Evolutionary conservation across 1,139 yeast genomes (phyloP), one percentile per base, ranked within the genome.

Genomic region (Geotrichum reessii): DNA sequence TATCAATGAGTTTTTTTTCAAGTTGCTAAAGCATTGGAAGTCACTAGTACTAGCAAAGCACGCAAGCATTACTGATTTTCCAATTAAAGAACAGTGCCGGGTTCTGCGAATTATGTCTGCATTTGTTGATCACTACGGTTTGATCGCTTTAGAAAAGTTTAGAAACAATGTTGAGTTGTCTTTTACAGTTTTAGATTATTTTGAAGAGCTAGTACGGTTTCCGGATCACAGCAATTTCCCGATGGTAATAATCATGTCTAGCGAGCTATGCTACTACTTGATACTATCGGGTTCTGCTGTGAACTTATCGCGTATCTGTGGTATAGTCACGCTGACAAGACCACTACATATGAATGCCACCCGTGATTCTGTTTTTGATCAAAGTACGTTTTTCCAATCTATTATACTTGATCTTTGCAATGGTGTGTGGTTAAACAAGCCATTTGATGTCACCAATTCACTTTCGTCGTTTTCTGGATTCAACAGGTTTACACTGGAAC

Each of bases 301-400:
- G 0, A 64, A 80, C 1, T 67, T 80, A 3, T 79, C 86, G 2
- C 76, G 76, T 42, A 59, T 78, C 1, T 81, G 87, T 66, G 78
- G 76, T 2, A 82, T 79, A 66, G 68, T 85, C 22, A 73, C 81
- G 2, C 71, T 71, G 54, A 71, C 80, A 53, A 83, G 83, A 62
- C 52, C 60, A 1, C 64, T 74, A 12, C 59, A 73, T 9, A 62
- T 66, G 25, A 64, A 64, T 51, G 17, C 65, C 67, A 14, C 64
- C 63, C 1, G 61, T 69, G 1, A 62, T 65, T 67, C 63, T 12
- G 64, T 74, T 33, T 71, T 74, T 46, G 69, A 75, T 12, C 69
- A 52, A 22, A 52, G 52, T 27, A 52, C 47, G 2, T 25, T 19
- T 6, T 55, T 47, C 22, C 58, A 52, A 27, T 48, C 58, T 2